Conservation (phyloP, 163 green algal species). For the Smithsoniella earleae region DNA sequence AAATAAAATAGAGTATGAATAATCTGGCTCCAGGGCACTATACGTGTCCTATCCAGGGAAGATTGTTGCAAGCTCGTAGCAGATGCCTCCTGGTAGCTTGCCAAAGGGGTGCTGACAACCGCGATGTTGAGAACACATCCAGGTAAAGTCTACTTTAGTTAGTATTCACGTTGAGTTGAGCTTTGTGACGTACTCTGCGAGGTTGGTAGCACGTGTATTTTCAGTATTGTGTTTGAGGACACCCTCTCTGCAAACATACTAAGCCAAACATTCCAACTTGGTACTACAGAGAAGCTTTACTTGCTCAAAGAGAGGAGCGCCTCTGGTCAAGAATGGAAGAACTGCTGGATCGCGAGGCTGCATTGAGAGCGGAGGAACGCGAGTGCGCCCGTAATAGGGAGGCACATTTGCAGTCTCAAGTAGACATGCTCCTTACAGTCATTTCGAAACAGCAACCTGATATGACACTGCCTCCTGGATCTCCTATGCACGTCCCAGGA, state of each 20-base stretch:
- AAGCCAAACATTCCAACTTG: background rate
- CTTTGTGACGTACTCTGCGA: background rate
- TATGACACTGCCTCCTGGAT: background rate
- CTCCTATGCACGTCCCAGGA: no score
- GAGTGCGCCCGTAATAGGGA: background rate
- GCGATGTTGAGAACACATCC: background rate
- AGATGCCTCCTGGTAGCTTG: no score
- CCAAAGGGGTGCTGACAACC: background rate
- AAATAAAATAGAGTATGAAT: no score
- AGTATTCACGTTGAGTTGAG: background rate
- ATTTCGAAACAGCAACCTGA: slow-evolving; percentile 5
- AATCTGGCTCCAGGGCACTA: no score
- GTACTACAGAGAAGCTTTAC: background rate
- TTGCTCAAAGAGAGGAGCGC: background rate
- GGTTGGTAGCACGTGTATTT: background rate
- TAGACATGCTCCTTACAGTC: slow-evolving; percentile 27
- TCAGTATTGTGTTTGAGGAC: background rate
- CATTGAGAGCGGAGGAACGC: slow-evolving; percentile 6
- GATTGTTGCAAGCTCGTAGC: no score
- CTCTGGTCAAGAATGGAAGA: slow-evolving; percentile 18
- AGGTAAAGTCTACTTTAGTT: background rate
- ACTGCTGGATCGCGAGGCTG: slow-evolving; percentile 11
- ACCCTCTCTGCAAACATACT: no score
- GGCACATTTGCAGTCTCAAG: slow-evolving; percentile 21
- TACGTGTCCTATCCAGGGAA: no score